These are phyloP conservation scores for Verticillium tricorpus DNA, from an alignment of 2,329 filamentous ascomycete species.

Conservation along the genomic window DNA sequence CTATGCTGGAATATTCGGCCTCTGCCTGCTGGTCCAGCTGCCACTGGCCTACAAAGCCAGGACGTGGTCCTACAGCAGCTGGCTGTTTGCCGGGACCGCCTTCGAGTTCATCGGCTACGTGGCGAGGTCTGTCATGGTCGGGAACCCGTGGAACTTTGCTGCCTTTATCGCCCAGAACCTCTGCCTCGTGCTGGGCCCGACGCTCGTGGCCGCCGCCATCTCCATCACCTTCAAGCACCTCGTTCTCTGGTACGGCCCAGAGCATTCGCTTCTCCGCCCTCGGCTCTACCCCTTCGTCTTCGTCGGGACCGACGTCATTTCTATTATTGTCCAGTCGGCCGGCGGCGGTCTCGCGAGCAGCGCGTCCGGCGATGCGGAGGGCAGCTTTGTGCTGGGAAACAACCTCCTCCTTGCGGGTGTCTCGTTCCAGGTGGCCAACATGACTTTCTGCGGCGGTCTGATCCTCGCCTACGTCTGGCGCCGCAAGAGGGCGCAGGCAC, in stretches of 20 bases:
- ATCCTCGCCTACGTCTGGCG: conserved; percentile 10
- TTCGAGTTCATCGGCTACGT: neutral
- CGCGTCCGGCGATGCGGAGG: neutral
- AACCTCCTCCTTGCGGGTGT: conserved; percentile 18
- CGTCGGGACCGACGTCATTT: conserved; percentile 41
- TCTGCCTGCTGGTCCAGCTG: conserved; percentile 36
- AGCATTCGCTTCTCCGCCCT: conserved; percentile 34
- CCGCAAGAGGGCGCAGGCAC: neutral
- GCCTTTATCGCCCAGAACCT: conserved; percentile 36
- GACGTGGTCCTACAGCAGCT: conserved; percentile 2
- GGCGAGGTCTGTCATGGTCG: conserved; percentile 1
- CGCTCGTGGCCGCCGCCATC: conserved; percentile 39
- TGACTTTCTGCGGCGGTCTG: conserved; percentile 15
- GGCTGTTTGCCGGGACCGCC: conserved; percentile 1
- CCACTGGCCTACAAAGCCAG: neutral
- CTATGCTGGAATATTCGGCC: conserved; percentile 14
- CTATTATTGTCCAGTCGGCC: conserved; percentile 21
- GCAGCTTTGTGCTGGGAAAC: conserved; percentile 10
- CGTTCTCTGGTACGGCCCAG: conserved; percentile 34
- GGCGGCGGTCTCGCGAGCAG: conserved; percentile 15
- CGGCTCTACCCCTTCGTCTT: conserved; percentile 44
- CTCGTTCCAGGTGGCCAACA: conserved; percentile 20
- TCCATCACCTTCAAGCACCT: conserved; percentile 42
- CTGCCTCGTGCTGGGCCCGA: conserved; percentile 34
- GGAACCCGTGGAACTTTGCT: conserved; percentile 33